phyloP scores from a whole-genome alignment of 2,329 filamentous ascomycete genomes.

The Penicillium freii region DNA sequence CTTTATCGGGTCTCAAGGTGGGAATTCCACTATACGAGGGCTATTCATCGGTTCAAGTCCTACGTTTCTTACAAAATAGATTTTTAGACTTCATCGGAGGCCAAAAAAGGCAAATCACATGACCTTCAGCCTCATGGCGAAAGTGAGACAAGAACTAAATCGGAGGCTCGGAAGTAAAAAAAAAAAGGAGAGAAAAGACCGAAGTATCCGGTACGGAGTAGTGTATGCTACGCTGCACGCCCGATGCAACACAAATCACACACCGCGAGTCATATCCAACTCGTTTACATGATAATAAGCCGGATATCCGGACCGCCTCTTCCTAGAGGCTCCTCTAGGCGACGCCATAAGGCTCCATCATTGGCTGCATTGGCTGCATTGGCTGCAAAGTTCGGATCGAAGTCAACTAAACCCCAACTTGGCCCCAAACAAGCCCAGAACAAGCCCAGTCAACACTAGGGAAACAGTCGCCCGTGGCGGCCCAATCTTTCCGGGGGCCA shows the following conservation, averaged over 20 bases:
- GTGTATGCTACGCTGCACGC: background rate
- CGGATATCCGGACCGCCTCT: background rate
- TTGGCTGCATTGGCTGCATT: background rate
- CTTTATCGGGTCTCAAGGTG: background rate
- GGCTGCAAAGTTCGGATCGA: background rate
- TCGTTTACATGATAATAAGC: background rate
- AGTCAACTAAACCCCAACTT: background rate
- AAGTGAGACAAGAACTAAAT: background rate
- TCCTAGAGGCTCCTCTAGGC: background rate
- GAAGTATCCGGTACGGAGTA: background rate
- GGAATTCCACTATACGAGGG: background rate
- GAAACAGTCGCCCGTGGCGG: background rate
- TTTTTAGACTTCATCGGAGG: background rate
- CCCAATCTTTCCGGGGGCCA: background rate
- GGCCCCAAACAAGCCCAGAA: background rate
- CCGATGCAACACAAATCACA: background rate
- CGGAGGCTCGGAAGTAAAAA: background rate
- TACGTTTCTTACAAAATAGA: background rate
- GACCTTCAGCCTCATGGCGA: constrained; percentile 1
- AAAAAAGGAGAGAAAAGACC: background rate
- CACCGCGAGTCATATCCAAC: background rate
- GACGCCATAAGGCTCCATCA: background rate
- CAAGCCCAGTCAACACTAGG: background rate
- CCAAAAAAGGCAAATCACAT: background rate
- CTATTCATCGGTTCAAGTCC: background rate